phyloP scores from a whole-genome alignment of 2,329 filamentous ascomycete genomes.

The Pseudogymnoascus sp. region DNA sequence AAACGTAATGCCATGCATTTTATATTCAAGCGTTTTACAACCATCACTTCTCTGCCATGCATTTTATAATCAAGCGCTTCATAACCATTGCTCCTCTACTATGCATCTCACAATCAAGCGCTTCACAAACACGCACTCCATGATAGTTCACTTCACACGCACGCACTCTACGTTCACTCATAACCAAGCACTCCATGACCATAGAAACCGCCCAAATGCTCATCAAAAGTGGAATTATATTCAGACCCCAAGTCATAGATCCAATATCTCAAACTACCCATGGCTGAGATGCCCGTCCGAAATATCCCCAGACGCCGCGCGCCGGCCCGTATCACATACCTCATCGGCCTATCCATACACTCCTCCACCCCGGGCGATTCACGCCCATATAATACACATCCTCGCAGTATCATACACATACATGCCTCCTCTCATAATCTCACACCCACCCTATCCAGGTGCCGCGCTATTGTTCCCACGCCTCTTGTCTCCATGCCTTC shows the following conservation, averaged over 20 bases:
- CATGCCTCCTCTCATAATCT: background rate
- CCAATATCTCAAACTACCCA: background rate
- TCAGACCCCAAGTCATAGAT: background rate
- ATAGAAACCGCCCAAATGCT: background rate
- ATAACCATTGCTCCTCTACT: background rate
- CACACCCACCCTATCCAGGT: background rate
- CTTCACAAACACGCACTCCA: background rate
- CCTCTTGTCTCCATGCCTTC: background rate
- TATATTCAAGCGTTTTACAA: background rate
- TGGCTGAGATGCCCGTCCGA: background rate
- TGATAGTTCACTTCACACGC: background rate
- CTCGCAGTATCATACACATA: background rate
- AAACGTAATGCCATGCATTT: background rate
- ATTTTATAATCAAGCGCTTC: background rate
- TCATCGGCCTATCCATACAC: background rate
- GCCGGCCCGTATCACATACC: background rate
- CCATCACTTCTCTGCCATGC: background rate
- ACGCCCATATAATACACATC: background rate
- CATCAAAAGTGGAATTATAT: slow-evolving; percentile 5
- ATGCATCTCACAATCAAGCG: background rate
- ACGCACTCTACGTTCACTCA: background rate
- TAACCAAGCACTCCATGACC: background rate
- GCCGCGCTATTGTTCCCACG: background rate
- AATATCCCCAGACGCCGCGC: slow-evolving; percentile 1
- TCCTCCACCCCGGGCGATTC: background rate